Evolutionary conservation across 768 basidiomycete species (phyloP), one percentile per base, ranked within the genome.

Genomic region (Lyophyllum semitale): DNA sequence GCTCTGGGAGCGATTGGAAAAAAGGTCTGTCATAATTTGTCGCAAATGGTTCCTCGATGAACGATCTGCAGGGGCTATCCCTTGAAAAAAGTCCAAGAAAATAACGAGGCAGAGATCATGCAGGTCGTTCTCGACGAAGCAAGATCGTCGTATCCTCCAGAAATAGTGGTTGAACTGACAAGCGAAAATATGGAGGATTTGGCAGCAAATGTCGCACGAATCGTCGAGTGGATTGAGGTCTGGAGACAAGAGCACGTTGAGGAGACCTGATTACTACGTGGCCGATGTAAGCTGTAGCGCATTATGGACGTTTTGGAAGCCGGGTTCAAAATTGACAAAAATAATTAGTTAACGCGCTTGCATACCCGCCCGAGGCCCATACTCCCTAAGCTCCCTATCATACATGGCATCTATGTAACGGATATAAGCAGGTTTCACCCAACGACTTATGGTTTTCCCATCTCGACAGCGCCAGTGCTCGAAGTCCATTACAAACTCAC

Each of bases 71-170:
- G 95, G 57, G 82, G 83, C 8, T 98, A 98, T 67, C 75, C 90
- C 1, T 70, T 95, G 46, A 92, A 92, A 69, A 99, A 99, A 73
- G 93, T 99, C 4, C 91, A 95, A 68, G 97, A 99, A 73, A 99
- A 99, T 71, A 95, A 98, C 70, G 90, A 95, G 65, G 95, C 95
- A 12, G 97, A 99, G 75, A 98, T 99, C 66, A 97, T 98, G 95
- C 80, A 91, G 65, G 85, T 95, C 48, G 87, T 97, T 33, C 74
- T 90, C 11, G 88, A 92, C 29, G 97, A 99, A 69, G 95, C 96
- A 3, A 79, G 85, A 41, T 84, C 85, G 35, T 91, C 93, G 0
- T 99, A 98, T 69, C 81, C 88, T 0, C 65, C 79, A n/a, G 88
- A 91, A 69, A 90, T 96, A 59, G 82, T 98, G 23, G 87, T 98